Evolutionary conservation across 2,329 filamentous ascomycete species (phyloP).

Genomic region (Cryphonectria radicalis): DNA sequence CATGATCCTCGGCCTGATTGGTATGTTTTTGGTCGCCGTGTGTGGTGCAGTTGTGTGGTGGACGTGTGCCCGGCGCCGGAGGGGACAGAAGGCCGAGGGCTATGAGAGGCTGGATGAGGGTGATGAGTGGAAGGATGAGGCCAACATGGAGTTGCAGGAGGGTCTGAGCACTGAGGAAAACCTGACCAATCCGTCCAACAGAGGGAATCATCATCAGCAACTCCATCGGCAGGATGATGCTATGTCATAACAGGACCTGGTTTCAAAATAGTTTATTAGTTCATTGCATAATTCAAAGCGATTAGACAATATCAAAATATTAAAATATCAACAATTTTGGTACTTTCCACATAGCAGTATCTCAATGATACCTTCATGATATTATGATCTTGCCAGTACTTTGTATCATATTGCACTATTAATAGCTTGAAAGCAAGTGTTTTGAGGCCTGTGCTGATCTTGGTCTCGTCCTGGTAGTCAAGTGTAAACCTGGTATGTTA

Average conservation of each 20-base stretch:
- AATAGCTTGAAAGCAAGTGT: too few relatives aligned
- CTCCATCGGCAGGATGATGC: background rate
- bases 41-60: constrained; percentile 23
- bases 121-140: constrained; percentile 1
- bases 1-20: constrained; percentile 15
- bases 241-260: background rate
- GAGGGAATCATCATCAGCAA: background rate
- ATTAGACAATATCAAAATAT: too few relatives aligned
- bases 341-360: too few relatives aligned
- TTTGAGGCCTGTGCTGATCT: too few relatives aligned
- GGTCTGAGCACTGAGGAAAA: constrained; percentile 1
- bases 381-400: too few relatives aligned
- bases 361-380: too few relatives aligned
- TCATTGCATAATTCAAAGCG: too few relatives aligned
- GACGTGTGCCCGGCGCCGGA: constrained; percentile 18
- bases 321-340: too few relatives aligned
- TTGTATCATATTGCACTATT: too few relatives aligned
- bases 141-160: constrained; percentile 15
- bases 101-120: constrained; percentile 14
- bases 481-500: too few relatives aligned
- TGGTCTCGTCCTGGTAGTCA: too few relatives aligned
- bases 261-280: too few relatives aligned
- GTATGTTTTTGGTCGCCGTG: constrained; percentile 12
- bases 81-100: background rate
- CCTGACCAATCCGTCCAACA: background rate